Percentiles rank a stretch among this genome's conserved stretches.
Evolutionary conservation across 352 stramenopile species (phyloP).

Genomic region (Pythium apleroticum): DNA sequence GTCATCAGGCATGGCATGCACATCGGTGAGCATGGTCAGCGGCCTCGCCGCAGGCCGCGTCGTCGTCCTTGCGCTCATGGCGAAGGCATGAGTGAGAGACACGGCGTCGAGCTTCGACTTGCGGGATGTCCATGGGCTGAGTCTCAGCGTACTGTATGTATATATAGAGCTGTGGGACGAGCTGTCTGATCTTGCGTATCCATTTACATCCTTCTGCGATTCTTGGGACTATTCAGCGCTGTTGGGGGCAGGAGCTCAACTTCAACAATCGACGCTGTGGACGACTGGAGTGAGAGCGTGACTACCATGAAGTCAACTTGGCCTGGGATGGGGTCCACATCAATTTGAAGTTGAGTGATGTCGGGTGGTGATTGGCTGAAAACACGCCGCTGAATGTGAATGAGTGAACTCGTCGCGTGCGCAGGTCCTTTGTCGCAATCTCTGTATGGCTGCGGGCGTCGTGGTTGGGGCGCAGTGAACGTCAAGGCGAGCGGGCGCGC

Average conservation of each 20-base stretch:
- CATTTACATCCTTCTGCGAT: no score
- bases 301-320: slow-evolving; percentile 12
- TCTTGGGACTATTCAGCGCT: no score
- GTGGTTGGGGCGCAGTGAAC: background rate
- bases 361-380: slow-evolving; percentile 1
- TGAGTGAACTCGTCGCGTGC: background rate
- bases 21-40: background rate
- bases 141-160: no score
- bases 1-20: background rate
- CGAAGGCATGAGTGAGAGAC: no score
- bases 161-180: no score
- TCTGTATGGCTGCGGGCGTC: background rate
- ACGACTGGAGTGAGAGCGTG: no score
- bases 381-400: slow-evolving; percentile 31
- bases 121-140: no score
- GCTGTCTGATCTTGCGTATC: no score
- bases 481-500: no score
- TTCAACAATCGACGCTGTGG: no score
- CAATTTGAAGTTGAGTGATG: slow-evolving; percentile 5
- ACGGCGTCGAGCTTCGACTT: no score
- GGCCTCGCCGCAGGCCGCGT: background rate
- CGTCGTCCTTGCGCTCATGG: background rate
- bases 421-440: slow-evolving; percentile 13
- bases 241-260: no score
- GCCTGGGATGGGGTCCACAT: slow-evolving; percentile 3